Base-by-base conservation (phyloP, 2,329 filamentous ascomycete genomes). In the Paracoccidioides brasiliensis region DNA sequence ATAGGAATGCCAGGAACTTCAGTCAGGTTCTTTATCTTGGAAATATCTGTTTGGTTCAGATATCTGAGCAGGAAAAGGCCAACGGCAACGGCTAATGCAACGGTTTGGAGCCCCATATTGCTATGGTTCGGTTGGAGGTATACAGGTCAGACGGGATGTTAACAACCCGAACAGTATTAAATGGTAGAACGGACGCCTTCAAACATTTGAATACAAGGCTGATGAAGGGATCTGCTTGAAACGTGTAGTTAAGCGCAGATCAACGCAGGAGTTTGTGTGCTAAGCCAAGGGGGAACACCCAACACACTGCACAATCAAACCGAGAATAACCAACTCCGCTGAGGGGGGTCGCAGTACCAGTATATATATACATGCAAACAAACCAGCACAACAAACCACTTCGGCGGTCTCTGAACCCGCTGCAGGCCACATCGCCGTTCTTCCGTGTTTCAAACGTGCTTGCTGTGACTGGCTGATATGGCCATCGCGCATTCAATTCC, bases 1-100 rank as follows among this genome's bases (percentile, higher is more conserved):
- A 85, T 63, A 3, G 81, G 81, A 4, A 83, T 65, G 0, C 81
- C 81, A 0, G 81, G 80, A 44, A 83, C 76, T 61, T 84, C 80
- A 1, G 81, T 80, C 0, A 84, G 68, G 5, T 76, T 76, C 61
- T 83, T 82, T 66, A 84, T 82, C 63, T 80, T 81, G 4, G 80
- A 77, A 0, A 74, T 69, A 59, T 84, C 80, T 1, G 81, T 83
- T 64, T 67, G 67, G 50, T 74, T 74, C 37, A 74, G 61, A 54
- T 72, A 73, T 49, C 70, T 70, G 57, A 74, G 65, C 41, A 74
- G 50, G 28, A 74, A 66, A 60, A 71, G 74, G 1, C 64, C 64
- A 30, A 69, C 65, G 53, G 69, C 64, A 12, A 73, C 63, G 57
- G 67, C 64, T 54, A 74, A 53, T 4, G 45, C 53, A 14, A 60